Evolutionary conservation across 495 filamentous ascomycete species (phyloP), one percentile per base, ranked within the genome.

Genomic region (Podospora australis): DNA sequence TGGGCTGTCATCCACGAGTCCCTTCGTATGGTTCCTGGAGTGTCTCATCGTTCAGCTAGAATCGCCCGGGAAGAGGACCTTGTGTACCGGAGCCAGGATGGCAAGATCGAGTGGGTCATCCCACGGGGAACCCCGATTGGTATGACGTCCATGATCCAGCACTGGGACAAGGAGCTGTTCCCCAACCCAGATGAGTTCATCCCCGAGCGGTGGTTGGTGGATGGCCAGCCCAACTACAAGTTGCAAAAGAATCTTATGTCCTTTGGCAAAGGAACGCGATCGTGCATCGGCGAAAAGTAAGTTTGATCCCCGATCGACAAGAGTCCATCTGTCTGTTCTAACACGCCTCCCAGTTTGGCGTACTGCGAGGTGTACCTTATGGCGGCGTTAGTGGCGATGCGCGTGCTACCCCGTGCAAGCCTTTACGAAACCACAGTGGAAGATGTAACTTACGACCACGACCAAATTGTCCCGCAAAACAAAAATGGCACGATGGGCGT

Each of bases 201-300:
- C 11, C 78, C 79, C 0, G 68, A 75, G 16, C 68, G 78, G 19
- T 82, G 74, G 73, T 55, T 77, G 19, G 49, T 55, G 6, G 50
- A 56, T 10, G 48, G 44, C 21, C 17, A 49, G 52, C 50, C 48
- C 17, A 60, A 59, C n/a, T 47, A 65, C 22, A 50, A 57, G 11
- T 58, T 78, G 24, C 68, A 73, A 14, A 68, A 64, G 38, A 73
- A 76, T 39, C 40, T 79, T 42, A 59, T 75, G 2, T 49, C 71
- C 0, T 80, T 80, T 45, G 68, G 61, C 16, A 72, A 69, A 53
- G 75, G 78, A 2, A 64, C 59, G 1, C 51, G 78, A 32, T 55
- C 58, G 17, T 81, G 77, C 44, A 51, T 82, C 22, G 78, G 74
- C 1, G 76, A 75, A 29, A 71, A 74, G 67, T 66, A 41, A 52